A percentile compares a stretch with the other conserved stretches of the same genome.
Conservation (phyloP, 176 grass and related monocot species). For the Rhipidocladum racemiflorum region DNA sequence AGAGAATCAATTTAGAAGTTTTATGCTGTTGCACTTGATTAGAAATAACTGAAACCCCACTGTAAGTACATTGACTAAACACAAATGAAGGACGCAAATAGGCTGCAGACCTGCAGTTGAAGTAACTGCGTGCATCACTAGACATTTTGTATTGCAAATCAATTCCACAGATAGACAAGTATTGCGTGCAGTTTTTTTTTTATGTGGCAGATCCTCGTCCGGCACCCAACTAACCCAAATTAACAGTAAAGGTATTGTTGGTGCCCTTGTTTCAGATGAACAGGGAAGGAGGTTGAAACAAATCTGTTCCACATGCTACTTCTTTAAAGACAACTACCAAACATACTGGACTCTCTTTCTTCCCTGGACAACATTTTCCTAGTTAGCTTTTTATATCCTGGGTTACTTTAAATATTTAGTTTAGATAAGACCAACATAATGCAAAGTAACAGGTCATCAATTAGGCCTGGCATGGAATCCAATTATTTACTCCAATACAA, state of each 20-base stretch:
- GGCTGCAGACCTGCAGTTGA: neutral
- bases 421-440: neutral
- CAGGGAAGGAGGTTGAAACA: neutral
- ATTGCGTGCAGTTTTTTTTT: neutral
- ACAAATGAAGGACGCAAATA: neutral
- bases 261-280: neutral
- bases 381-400: neutral
- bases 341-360: neutral
- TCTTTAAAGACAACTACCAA: neutral
- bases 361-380: neutral
- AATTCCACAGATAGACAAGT: neutral
- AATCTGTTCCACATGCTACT: neutral
- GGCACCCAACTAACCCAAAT: neutral
- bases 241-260: neutral
- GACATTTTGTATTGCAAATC: neutral
- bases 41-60: neutral
- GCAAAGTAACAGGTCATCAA: neutral
- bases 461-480: neutral
- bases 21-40: neutral
- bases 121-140: neutral
- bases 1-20: neutral
- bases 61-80: constrained; percentile 12
- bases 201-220: neutral
- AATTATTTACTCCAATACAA: neutral
- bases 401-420: neutral